Conservation (phyloP, 306 rosid genomes). For the Cajanus cajan region DNA sequence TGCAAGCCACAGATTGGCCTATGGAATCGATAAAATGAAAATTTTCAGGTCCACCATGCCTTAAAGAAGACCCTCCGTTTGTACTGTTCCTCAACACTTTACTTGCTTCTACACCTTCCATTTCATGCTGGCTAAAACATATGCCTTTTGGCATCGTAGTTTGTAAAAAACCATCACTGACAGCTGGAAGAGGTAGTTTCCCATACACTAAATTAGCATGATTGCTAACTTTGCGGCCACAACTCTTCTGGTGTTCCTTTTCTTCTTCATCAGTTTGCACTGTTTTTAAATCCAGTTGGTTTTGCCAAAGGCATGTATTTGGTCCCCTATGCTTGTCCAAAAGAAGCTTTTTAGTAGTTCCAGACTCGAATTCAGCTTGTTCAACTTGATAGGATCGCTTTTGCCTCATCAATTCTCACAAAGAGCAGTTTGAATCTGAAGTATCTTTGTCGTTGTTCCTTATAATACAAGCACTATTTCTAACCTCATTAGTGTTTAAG, state of each 20-base stretch:
- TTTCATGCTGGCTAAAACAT: slow-evolving; percentile 30
- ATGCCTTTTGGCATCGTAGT: slow-evolving; percentile 33
- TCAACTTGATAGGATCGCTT: slow-evolving; percentile 58
- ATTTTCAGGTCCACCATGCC: slow-evolving; percentile 25
- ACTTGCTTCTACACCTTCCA: slow-evolving; percentile 23
- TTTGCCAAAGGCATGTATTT: slow-evolving; percentile 31
- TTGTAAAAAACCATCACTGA: slow-evolving; percentile 29
- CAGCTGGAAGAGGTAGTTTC: slow-evolving; percentile 37
- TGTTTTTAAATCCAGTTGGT: slow-evolving; percentile 34
- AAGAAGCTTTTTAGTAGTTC: slow-evolving; percentile 35
- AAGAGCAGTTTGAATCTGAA: slow-evolving; percentile 49
- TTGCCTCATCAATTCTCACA: slow-evolving; percentile 91
- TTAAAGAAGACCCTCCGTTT: slow-evolving; percentile 34
- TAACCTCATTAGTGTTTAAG: slow-evolving; percentile 33
- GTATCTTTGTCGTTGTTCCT: slow-evolving; percentile 33
- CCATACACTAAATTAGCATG: slow-evolving; percentile 35
- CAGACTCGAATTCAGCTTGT: slow-evolving; percentile 43
- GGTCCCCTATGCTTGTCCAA: slow-evolving; percentile 43
- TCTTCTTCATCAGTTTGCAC: slow-evolving; percentile 29
- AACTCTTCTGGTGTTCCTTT: slow-evolving; percentile 29
- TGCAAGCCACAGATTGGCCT: slow-evolving; percentile 21
- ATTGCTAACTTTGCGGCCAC: slow-evolving; percentile 32
- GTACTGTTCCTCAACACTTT: slow-evolving; percentile 1
- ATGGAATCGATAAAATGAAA: slow-evolving; percentile 32
- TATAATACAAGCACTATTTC: slow-evolving; percentile 29